Conservation (phyloP, 2,329 filamentous ascomycete genomes). For the Incumbomyces delicatus region DNA sequence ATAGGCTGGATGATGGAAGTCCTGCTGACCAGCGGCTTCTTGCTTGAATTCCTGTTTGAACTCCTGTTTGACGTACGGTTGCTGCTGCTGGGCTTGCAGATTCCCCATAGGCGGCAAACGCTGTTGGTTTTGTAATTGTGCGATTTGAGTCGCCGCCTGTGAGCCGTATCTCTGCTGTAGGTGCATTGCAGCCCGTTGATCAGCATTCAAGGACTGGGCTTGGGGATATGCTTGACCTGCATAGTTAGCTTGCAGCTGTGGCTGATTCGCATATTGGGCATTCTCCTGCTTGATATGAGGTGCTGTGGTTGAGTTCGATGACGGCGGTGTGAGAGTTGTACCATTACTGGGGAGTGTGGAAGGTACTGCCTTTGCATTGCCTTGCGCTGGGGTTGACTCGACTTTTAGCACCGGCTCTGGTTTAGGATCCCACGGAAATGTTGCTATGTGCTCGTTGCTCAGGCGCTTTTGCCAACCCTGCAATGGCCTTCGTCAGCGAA, state of each 20-base stretch:
- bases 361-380: constrained; percentile 25
- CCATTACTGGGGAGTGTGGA: constrained; percentile 19
- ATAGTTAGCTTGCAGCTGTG: constrained; percentile 7
- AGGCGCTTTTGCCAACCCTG: constrained; percentile 94
- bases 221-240: constrained; percentile 13
- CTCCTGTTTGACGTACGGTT: constrained; percentile 25
- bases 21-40: background rate
- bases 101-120: constrained; percentile 13
- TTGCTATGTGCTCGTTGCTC: constrained; percentile 70
- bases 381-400: constrained; percentile 28
- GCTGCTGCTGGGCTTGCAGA: constrained; percentile 26
- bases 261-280: constrained; percentile 14
- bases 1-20: constrained; percentile 22
- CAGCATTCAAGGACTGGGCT: constrained; percentile 24
- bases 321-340: constrained; percentile 22
- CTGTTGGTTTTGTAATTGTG: constrained; percentile 22
- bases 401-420: constrained; percentile 49
- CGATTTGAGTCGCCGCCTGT: constrained; percentile 21
- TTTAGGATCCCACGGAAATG: constrained; percentile 91
- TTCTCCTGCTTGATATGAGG: constrained; percentile 15
- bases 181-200: constrained; percentile 20
- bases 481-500: constrained; percentile 7
- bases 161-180: constrained; percentile 20
- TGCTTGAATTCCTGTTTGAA: constrained; percentile 20
- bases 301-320: constrained; percentile 26